Base-by-base conservation (phyloP, 768 basidiomycete species). In the Lactarius deliciosus region DNA sequence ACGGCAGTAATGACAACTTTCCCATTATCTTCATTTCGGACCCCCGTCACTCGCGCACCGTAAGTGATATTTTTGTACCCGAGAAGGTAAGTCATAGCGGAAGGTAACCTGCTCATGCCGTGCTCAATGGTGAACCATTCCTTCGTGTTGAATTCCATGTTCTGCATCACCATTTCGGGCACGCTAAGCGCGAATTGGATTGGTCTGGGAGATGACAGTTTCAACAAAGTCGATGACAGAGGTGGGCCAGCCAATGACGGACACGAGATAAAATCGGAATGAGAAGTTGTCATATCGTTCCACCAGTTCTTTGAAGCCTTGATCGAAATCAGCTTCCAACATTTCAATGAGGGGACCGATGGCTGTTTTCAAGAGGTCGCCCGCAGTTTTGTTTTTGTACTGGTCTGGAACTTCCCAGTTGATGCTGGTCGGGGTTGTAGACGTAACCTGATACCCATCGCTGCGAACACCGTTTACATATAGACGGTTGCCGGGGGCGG, bases 141-240 rank as follows among this genome's bases (percentile, higher is more conserved):
- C 43, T 69, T 45, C 8, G 70, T 73, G 43, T 62, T 63, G 50
- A 73, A 73, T 63, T 73, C 72, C 36, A 73, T 65, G 61, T 64
- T 57, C 38, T 73, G 71, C 72, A 73, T 73, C 7, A 73, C 61
- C 61, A 73, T 67, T 65, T 73, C 72, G 5, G 70, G 62, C 10
- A 71, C 69, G 65, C 72, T 73, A 36, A 73, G 72, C 13, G 64
- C 53, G 70, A 73, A 73, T 53, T 73, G 72, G 60, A n/a, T 73
- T 73, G 20, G 72, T 72, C 30, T 73, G 72, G 18, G 72, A 73
- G 3, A 54, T 61, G 55, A 73, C 54, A 22, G 70, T 73, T 61
- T 73, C 72, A 45, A 69, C 18, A 28, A 73, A 73, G 54, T 73
- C 72, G 4, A 73, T 61, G 34, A 73, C 70, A 6, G 56, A 61